These are phyloP conservation scores for Trypanosomatidae sp. DNA, from an alignment of 208 protist genomes.

Conservation along the genomic window DNA sequence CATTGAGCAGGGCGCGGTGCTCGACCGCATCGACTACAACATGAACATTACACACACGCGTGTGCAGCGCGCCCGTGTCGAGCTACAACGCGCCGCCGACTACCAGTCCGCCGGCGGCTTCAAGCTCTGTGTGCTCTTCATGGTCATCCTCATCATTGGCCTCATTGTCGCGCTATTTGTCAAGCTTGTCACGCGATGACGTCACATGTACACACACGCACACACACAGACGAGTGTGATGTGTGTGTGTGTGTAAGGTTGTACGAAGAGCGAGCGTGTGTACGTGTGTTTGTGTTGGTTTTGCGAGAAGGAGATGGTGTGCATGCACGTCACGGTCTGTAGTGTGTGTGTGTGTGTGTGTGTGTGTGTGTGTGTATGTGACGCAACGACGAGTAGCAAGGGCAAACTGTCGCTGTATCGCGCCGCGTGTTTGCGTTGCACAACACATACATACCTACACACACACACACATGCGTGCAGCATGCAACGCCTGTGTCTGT, in stretches of 20 bases:
- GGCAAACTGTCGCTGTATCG: too few species aligned
- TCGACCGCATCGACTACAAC: slow-evolving; percentile 95
- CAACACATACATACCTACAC: too few species aligned
- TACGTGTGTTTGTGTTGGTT: slow-evolving; percentile 2
- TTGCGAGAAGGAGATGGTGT: too few species aligned
- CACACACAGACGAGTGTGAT: neutral
- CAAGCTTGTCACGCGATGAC: slow-evolving; percentile 40
- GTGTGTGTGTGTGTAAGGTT: neutral
- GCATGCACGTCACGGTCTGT: too few species aligned
- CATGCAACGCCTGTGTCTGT: too few species aligned
- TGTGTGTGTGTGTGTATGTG: too few species aligned
- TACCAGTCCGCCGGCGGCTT: slow-evolving; percentile 83
- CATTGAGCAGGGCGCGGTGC: slow-evolving; percentile 89
- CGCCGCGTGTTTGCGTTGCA: too few species aligned
- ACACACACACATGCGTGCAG: neutral
- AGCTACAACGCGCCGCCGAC: slow-evolving; percentile 83
- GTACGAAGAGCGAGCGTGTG: neutral
- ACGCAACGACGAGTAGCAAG: too few species aligned
- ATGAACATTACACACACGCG: slow-evolving; percentile 84
- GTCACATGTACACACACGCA: neutral
- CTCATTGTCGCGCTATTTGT: slow-evolving; percentile 81
- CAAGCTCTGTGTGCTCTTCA: slow-evolving; percentile 86
- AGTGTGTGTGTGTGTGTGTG: too few species aligned
- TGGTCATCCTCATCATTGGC: slow-evolving; percentile 81
- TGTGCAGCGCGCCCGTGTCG: slow-evolving; percentile 58